Percentiles rank a stretch among this genome's conserved stretches.
These are phyloP conservation scores for Lojkania enalia DNA, from an alignment of 2,329 filamentous ascomycete species.

Conservation along the genomic window DNA sequence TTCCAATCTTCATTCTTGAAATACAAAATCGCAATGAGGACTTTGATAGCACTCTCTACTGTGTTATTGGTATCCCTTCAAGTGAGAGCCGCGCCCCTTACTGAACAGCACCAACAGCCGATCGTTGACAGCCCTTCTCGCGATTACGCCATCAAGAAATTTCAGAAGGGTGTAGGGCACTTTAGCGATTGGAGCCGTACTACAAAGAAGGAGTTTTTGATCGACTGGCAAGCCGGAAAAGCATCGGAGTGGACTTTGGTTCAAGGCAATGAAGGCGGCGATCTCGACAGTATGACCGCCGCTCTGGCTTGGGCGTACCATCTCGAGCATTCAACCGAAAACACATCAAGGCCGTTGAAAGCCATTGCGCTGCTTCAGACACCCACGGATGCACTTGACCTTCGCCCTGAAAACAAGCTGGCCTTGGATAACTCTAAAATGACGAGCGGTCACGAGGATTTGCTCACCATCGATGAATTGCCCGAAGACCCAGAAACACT, in stretches of 20 bases:
- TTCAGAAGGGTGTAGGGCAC: constrained; percentile 49
- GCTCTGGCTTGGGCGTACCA: constrained; percentile 55
- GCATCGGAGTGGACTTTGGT: constrained; percentile 52
- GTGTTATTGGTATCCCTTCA: no score
- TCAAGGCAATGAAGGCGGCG: constrained; percentile 52
- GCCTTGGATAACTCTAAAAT: constrained; percentile 52
- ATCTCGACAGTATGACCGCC: constrained; percentile 50
- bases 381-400: constrained; percentile 50
- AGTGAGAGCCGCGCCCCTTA: no score
- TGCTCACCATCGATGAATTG: constrained; percentile 53
- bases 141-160: no score
- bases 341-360: constrained; percentile 49
- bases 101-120: no score
- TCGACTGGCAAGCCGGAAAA: constrained; percentile 52
- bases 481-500: constrained; percentile 53
- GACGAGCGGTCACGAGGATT: constrained; percentile 51
- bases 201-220: constrained; percentile 51
- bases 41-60: no score
- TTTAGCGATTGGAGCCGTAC: constrained; percentile 55
- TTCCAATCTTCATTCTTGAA: no score
- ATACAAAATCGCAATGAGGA: no score
- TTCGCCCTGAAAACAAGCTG: constrained; percentile 54
- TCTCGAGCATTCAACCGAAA: constrained; percentile 49
- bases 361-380: constrained; percentile 54
- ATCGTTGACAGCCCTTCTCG: no score